Evolutionary conservation across 2,329 filamentous ascomycete genomes (phyloP).

Genomic region (Fusarium paranaense): DNA sequence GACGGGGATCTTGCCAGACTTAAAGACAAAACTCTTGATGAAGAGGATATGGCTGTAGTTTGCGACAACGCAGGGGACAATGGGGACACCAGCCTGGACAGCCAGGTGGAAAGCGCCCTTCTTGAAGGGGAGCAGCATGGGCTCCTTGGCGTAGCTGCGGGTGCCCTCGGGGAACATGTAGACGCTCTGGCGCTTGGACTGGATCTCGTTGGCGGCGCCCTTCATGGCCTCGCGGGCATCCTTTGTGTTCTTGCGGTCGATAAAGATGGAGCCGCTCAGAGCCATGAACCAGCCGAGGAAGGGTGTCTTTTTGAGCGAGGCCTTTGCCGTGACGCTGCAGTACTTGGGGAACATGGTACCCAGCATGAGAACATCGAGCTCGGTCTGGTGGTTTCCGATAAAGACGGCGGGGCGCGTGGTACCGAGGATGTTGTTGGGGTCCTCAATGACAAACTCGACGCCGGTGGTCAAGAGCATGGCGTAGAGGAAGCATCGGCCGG

Average conservation of each 20-base stretch:
- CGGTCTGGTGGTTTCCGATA: slow-evolving; percentile 94
- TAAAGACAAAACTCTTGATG: slow-evolving; percentile 73
- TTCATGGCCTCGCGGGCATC: slow-evolving; percentile 88
- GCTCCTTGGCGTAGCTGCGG: slow-evolving; percentile 85
- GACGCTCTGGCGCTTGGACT: slow-evolving; percentile 76
- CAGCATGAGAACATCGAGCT: slow-evolving; percentile 93
- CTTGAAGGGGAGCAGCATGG: slow-evolving; percentile 92
- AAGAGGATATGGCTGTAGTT: slow-evolving; percentile 83
- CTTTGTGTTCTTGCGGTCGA: slow-evolving; percentile 87
- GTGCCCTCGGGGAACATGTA: slow-evolving; percentile 95
- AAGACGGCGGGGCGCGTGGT: slow-evolving; percentile 86
- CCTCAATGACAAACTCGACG: slow-evolving; percentile 80
- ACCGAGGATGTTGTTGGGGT: slow-evolving; percentile 70
- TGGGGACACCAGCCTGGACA: slow-evolving; percentile 91
- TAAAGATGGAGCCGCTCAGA: slow-evolving; percentile 91
- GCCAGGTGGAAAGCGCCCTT: slow-evolving; percentile 98
- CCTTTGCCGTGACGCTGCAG: slow-evolving; percentile 94
- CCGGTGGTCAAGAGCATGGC: slow-evolving; percentile 81
- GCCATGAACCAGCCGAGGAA: slow-evolving; percentile 96
- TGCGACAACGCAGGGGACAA: slow-evolving; percentile 85
- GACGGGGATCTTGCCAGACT: slow-evolving; percentile 76
- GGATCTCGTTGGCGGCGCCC: slow-evolving; percentile 84
- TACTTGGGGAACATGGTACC: slow-evolving; percentile 90
- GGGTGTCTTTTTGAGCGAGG: slow-evolving; percentile 80
- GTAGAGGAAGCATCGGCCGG: slow-evolving; percentile 82